Conservation (phyloP, 2,329 filamentous ascomycete genomes). For the Aspergillus sp. region DNA sequence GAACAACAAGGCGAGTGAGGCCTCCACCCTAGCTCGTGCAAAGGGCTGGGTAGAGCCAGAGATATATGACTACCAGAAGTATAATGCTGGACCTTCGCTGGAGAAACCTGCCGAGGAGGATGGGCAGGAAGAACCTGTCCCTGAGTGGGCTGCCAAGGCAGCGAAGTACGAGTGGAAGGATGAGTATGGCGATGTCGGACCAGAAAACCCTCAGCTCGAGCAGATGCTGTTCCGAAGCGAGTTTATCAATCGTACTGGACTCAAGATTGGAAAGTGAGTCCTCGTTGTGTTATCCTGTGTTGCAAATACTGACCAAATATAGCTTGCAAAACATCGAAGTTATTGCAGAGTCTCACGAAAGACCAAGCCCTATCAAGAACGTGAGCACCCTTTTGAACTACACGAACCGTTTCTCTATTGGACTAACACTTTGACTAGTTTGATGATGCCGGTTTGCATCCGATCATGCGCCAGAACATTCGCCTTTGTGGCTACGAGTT, state of each 20-base stretch:
- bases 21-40: slow-evolving; percentile 37
- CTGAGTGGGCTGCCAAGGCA: slow-evolving; percentile 61
- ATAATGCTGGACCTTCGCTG: slow-evolving; percentile 24
- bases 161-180: slow-evolving; percentile 81
- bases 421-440: slow-evolving; percentile 56
- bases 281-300: neutral
- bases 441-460: slow-evolving; percentile 79
- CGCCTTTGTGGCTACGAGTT: slow-evolving; percentile 69
- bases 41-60: slow-evolving; percentile 46
- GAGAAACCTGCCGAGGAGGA: slow-evolving; percentile 26
- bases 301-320: slow-evolving; percentile 13
- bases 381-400: slow-evolving; percentile 45
- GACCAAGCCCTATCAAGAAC: slow-evolving; percentile 53
- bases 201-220: slow-evolving; percentile 72
- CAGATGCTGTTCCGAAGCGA: slow-evolving; percentile 70
- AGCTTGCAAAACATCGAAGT: slow-evolving; percentile 57
- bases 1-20: slow-evolving; percentile 33
- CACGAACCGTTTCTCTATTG: neutral
- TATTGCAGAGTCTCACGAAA: slow-evolving; percentile 53
- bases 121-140: slow-evolving; percentile 26
- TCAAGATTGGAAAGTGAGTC: slow-evolving; percentile 67
- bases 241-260: slow-evolving; percentile 58
- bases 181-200: slow-evolving; percentile 84
- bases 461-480: slow-evolving; percentile 79
- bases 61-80: slow-evolving; percentile 43